A percentile compares a stretch with the other conserved stretches of the same genome.
These are phyloP conservation scores for Vaccinium macrocarpon DNA, from an alignment of 148 eudicot species.

Conservation along the genomic window DNA sequence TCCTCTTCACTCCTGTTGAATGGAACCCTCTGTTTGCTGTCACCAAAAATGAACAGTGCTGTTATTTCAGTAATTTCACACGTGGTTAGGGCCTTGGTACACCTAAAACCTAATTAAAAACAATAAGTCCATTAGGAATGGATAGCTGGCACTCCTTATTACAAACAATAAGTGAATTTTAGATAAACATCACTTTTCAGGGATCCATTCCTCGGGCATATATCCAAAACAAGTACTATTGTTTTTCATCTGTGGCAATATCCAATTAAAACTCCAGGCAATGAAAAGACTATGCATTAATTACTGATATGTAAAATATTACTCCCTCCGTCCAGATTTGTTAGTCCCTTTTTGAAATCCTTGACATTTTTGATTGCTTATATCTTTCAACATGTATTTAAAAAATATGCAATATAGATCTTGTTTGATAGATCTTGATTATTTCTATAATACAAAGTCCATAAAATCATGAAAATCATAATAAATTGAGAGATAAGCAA, in stretches of 20 bases:
- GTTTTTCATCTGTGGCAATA: background rate
- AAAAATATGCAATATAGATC: no score
- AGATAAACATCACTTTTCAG: constrained; percentile 4
- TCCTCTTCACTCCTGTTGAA: constrained; percentile 73
- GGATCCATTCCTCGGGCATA: no score
- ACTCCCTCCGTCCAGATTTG: no score
- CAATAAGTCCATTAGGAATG: background rate
- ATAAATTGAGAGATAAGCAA: no score
- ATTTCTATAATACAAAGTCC: no score
- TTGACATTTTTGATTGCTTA: no score
- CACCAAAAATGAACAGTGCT: background rate
- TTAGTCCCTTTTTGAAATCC: no score
- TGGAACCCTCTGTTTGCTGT: constrained; percentile 62
- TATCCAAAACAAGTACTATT: background rate
- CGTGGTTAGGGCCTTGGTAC: background rate
- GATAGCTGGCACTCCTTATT: background rate
- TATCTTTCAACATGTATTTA: no score
- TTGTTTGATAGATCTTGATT: no score
- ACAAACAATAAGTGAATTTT: background rate
- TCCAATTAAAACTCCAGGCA: background rate
- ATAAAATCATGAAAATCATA: no score
- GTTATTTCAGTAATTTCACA: background rate
- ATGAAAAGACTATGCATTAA: background rate
- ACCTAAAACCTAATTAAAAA: no score
- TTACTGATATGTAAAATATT: background rate